Evolutionary conservation across 495 filamentous ascomycete species (phyloP), one percentile per base, ranked within the genome.

Genomic region (Lasiosphaeria ovina): DNA sequence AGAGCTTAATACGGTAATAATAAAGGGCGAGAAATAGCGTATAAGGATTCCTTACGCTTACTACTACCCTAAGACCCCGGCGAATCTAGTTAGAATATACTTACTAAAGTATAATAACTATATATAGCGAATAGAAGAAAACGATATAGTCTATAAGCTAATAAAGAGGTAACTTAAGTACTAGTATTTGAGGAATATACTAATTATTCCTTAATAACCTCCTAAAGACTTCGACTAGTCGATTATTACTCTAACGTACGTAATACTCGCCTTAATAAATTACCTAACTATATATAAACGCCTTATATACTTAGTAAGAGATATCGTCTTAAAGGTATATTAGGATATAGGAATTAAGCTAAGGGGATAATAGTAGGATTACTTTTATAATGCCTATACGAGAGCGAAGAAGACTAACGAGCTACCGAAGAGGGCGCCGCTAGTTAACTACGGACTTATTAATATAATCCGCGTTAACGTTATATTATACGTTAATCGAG

Each of bases 81-180:
- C 24, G 6, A 50, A 50, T 6, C 16, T 16, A 50, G 16, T 16
- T 7, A 31, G 47, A 16, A 50, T 7, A 7, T 16, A 50, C 12
- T 50, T 50, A 50, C n/a, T 50, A 50, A 50, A 16, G 7, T 50
- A 50, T 50, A 7, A 50, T 50, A 50, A 31, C 16, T 6, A 40
- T 6, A 40, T 40, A 40, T n/a, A n/a, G n/a, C n/a, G n/a, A n/a
- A n/a, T n/a, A n/a, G n/a, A n/a, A n/a, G n/a, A n/a, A n/a, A n/a
- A n/a, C n/a, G n/a, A n/a, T n/a, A n/a, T n/a, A n/a, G n/a, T n/a
- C n/a, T n/a, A n/a, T n/a, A n/a, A n/a, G n/a, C n/a, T n/a, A n/a
- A n/a, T n/a, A n/a, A n/a, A n/a, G n/a, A n/a, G n/a, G n/a, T n/a
- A n/a, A n/a, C n/a, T n/a, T n/a, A n/a, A n/a, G n/a, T n/a, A n/a